A percentile compares a stretch with the other conserved stretches of the same genome.
These are phyloP conservation scores for Calycina marina DNA, from an alignment of 2,329 filamentous ascomycete species.

Conservation along the genomic window DNA sequence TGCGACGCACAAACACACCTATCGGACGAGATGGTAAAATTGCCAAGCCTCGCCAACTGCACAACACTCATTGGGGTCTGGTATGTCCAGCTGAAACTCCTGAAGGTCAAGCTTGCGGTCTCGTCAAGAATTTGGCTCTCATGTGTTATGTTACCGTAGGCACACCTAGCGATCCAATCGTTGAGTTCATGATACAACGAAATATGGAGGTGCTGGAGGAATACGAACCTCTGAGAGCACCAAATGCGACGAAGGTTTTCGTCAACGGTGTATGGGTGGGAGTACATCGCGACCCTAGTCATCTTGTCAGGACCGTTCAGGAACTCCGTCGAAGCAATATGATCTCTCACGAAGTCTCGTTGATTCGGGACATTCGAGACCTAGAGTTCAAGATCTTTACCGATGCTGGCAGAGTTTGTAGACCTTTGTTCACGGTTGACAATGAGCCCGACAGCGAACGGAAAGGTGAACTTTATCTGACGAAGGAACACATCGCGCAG, in stretches of 20 bases:
- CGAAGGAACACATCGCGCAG: constrained; percentile 65
- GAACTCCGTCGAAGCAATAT: constrained; percentile 66
- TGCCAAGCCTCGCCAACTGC: constrained; percentile 90
- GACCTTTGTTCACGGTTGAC: constrained; percentile 86
- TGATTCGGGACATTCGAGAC: constrained; percentile 92
- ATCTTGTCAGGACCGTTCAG: constrained; percentile 67
- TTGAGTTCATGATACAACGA: constrained; percentile 88
- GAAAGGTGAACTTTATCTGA: constrained; percentile 65
- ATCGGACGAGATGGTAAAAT: constrained; percentile 97
- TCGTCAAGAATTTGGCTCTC: constrained; percentile 93
- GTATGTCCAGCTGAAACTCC: constrained; percentile 96
- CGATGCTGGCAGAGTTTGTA: constrained; percentile 87
- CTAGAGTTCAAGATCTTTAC: constrained; percentile 98
- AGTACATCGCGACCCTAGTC: constrained; percentile 76
- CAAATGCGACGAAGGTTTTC: constrained; percentile 93
- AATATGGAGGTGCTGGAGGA: constrained; percentile 97
- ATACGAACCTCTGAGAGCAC: constrained; percentile 73
- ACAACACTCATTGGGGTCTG: constrained; percentile 97
- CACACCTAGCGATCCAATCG: constrained; percentile 76
- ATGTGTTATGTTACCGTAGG: constrained; percentile 99
- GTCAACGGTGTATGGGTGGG: constrained; percentile 98
- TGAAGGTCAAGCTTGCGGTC: constrained; percentile 92
- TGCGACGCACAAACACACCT: constrained; percentile 92
- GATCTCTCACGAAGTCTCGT: constrained; percentile 82
- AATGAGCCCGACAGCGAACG: constrained; percentile 64